Evolutionary conservation across 169 alveolate genomes (phyloP).

Genomic region (Cryptosporidium felis): DNA sequence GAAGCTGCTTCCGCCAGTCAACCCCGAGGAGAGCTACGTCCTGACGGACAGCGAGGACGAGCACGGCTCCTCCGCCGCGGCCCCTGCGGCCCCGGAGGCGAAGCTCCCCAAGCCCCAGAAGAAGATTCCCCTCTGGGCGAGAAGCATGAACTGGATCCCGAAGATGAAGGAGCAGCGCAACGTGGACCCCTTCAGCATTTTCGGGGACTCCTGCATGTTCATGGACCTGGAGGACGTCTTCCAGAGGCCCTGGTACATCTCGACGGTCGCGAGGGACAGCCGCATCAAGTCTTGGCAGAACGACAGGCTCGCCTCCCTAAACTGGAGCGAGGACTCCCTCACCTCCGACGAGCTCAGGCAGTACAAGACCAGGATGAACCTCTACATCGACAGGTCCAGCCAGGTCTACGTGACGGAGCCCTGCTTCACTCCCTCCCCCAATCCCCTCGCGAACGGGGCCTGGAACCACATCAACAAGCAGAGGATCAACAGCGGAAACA

Average conservation of each 20-base stretch:
- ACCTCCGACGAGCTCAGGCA: constrained; percentile 58
- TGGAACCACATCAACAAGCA: constrained; percentile 70
- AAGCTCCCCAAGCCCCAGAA: constrained; percentile 10
- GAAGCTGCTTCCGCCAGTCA: constrained; percentile 39
- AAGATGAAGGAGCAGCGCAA: constrained; percentile 54
- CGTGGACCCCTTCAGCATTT: constrained; percentile 62
- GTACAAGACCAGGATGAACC: constrained; percentile 37
- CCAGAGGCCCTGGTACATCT: constrained; percentile 64
- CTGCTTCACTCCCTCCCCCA: constrained; percentile 67
- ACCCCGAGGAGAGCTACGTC: constrained; percentile 37
- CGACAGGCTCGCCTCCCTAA: constrained; percentile 45
- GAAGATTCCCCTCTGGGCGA: constrained; percentile 65
- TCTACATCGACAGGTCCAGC: constrained; percentile 50
- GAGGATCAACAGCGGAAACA: constrained; percentile 55
- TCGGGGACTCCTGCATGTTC: constrained; percentile 70
- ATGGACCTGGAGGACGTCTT: constrained; percentile 68
- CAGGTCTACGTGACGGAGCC: constrained; percentile 69
- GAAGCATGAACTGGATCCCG: constrained; percentile 70
- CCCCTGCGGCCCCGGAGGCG: neutral
- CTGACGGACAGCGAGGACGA: constrained; percentile 69
- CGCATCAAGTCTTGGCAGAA: constrained; percentile 63
- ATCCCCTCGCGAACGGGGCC: constrained; percentile 58
- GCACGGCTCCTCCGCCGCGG: neutral
- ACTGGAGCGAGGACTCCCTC: constrained; percentile 70
- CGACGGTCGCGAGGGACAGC: constrained; percentile 60